Conservation (phyloP, 306 rosid species). For the Rosa multiflora region DNA sequence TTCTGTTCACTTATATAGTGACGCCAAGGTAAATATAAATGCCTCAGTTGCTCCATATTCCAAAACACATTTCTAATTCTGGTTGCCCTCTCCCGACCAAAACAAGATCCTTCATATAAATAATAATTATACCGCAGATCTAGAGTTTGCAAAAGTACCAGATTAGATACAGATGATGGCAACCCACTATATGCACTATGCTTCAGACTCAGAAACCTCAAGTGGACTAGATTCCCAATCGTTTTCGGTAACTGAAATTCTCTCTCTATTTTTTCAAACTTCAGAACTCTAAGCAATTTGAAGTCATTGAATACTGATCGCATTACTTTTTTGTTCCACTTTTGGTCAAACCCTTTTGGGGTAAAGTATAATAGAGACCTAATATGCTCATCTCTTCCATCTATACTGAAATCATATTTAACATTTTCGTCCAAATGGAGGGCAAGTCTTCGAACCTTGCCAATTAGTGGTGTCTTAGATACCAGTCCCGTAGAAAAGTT, state of each 20-base stretch:
- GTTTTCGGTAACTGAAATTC: accelerated
- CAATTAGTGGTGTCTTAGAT: no score
- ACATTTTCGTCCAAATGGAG: no score
- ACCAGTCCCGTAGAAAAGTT: no score
- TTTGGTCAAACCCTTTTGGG: accelerated
- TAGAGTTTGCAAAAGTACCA: not conserved
- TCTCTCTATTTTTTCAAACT: not conserved
- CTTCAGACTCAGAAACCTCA: constrained; percentile 2
- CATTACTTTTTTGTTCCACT: not conserved
- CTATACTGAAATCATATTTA: no score
- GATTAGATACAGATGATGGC: not conserved
- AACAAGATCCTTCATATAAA: no score
- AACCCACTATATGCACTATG: accelerated
- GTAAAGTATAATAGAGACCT: not conserved
- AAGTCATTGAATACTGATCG: not conserved
- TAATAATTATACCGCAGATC: not conserved
- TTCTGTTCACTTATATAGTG: no score
- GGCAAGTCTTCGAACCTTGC: no score
- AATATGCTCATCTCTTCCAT: no score
- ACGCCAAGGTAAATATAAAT: no score
- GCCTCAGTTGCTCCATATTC: no score
- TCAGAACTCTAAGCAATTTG: constrained; percentile 8
- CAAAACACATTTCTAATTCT: not conserved
- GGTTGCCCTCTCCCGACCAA: no score
- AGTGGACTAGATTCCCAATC: constrained; percentile 15